These are phyloP conservation scores for Ogataea hybrid DNA, from an alignment of 1,139 yeast genomes.

Conservation along the genomic window DNA sequence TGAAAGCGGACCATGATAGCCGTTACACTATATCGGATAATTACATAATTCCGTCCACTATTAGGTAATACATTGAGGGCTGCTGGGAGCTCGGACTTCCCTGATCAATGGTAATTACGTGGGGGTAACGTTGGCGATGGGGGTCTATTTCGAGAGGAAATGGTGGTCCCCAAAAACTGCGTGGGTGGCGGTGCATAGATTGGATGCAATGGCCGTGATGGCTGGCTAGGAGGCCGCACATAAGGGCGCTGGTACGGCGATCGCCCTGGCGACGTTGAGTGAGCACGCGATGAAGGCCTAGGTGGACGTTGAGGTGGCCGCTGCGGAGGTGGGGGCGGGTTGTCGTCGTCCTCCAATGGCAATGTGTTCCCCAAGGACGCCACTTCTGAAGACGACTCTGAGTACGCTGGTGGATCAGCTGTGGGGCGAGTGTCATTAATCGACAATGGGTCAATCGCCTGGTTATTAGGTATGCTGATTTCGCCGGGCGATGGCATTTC, in stretches of 20 bases:
- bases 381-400: conserved; percentile 20
- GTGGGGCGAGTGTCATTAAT: conserved; percentile 23
- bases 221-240: conserved; percentile 7
- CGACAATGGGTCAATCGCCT: conserved; percentile 25
- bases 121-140: conserved; percentile 5
- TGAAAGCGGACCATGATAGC: conserved; percentile 76
- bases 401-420: conserved; percentile 30
- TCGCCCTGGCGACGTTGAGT: conserved; percentile 1
- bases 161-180: neutral
- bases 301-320: conserved; percentile 7
- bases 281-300: conserved; percentile 10
- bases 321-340: conserved; percentile 15
- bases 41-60: neutral
- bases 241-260: conserved; percentile 9
- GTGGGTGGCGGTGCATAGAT: conserved; percentile 11
- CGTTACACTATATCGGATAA: conserved; percentile 66
- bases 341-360: conserved; percentile 20
- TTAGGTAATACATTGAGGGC: neutral
- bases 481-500: conserved; percentile 26
- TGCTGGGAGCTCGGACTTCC: neutral
- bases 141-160: neutral
- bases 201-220: conserved; percentile 7
- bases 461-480: conserved; percentile 26
- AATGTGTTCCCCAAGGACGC: conserved; percentile 15
- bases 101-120: conserved; percentile 1